These are phyloP conservation scores for Trametes cubensis DNA, from an alignment of 768 basidiomycete species.

Conservation along the genomic window DNA sequence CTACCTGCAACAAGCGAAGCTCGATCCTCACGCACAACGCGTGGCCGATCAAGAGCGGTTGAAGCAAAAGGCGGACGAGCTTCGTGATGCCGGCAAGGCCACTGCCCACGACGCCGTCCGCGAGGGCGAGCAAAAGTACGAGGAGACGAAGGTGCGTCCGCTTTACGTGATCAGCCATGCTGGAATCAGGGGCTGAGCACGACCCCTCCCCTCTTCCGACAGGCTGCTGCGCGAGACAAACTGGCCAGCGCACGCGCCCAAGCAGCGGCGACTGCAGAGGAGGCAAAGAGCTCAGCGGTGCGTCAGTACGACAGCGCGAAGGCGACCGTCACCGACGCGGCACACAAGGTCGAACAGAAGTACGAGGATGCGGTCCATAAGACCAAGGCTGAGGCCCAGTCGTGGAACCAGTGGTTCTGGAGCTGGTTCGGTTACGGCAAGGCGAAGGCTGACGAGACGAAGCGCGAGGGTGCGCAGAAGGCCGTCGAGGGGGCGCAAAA, in stretches of 20 bases:
- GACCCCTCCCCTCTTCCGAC: not conserved
- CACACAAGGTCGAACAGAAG: conserved; percentile 34
- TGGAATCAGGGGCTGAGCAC: not conserved
- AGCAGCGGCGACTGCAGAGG: conserved; percentile 32
- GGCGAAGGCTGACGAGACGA: conserved; percentile 35
- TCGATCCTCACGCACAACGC: conserved; percentile 27
- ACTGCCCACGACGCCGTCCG: conserved; percentile 33
- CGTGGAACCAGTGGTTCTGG: conserved; percentile 36
- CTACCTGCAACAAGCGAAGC: conserved; percentile 33
- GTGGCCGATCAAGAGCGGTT: conserved; percentile 38
- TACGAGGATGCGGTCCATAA: conserved; percentile 35
- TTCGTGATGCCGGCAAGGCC: conserved; percentile 37
- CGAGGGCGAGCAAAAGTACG: conserved; percentile 39
- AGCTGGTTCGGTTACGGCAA: conserved; percentile 46
- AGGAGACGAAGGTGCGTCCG: conserved; percentile 38
- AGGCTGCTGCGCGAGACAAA: conserved; percentile 34
- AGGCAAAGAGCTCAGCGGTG: conserved; percentile 32
- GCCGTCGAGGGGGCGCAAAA: conserved; percentile 34
- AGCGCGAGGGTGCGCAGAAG: conserved; percentile 33
- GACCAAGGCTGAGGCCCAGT: conserved; percentile 36
- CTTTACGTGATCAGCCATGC: not conserved
- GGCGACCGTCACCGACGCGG: conserved; percentile 29
- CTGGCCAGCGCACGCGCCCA: conserved; percentile 32
- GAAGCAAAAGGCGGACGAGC: conserved; percentile 34
- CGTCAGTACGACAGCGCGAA: conserved; percentile 28